phyloP scores from a whole-genome alignment of 2,329 filamentous ascomycete genomes.

The Xylariaceae sp. region DNA sequence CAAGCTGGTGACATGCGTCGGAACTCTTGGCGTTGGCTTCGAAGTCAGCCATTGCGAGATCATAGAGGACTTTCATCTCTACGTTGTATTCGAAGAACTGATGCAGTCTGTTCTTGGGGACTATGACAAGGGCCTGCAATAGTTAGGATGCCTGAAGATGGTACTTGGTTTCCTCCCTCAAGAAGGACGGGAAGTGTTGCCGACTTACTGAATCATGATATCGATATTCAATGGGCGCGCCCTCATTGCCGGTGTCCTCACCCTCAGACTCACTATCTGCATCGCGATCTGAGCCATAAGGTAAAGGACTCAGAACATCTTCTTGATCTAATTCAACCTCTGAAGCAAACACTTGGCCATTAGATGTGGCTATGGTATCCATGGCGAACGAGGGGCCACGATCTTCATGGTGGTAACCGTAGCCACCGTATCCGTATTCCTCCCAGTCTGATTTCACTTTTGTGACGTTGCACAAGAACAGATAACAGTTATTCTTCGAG shows the following conservation, averaged over 20 bases:
- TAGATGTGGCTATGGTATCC: conserved; percentile 9
- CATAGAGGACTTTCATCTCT: conserved; percentile 2
- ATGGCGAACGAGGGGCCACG: conserved; percentile 1
- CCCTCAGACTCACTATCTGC: conserved; percentile 11
- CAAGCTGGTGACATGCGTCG: not conserved
- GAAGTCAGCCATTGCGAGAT: conserved; percentile 2
- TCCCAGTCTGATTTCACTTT: not conserved
- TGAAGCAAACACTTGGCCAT: conserved; percentile 1
- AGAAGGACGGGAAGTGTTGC: not conserved
- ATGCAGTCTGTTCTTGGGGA: conserved; percentile 5
- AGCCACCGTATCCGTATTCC: not conserved
- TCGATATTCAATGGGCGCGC: conserved; percentile 4
- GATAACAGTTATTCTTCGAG: conserved; percentile 3
- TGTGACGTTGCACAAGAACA: conserved; percentile 11
- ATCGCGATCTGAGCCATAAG: not conserved
- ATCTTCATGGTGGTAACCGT: not conserved
- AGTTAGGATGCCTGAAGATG: conserved; percentile 1
- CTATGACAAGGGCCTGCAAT: conserved; percentile 4
- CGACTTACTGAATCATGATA: conserved; percentile 12
- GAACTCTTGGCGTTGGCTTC: not conserved
- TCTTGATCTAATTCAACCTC: not conserved
- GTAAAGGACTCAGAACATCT: conserved; percentile 7
- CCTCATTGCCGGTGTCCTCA: conserved; percentile 7
- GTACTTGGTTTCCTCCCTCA: not conserved
- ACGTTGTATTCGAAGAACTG: conserved; percentile 4